Evolutionary conservation across 345 rosid genomes (phyloP).

Genomic region (Ceriops tagal): DNA sequence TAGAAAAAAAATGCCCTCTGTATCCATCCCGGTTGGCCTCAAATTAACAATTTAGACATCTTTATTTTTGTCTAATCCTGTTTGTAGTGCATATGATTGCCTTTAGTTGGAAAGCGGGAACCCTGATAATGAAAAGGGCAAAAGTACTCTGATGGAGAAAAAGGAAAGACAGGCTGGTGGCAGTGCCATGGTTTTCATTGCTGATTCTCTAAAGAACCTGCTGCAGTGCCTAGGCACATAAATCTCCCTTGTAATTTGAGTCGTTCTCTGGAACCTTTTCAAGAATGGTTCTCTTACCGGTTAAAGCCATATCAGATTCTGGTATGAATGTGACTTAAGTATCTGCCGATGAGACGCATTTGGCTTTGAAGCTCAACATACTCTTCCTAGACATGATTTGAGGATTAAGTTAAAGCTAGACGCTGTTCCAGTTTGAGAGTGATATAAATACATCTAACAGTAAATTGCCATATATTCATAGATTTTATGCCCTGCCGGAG

Average conservation of each 20-base stretch:
- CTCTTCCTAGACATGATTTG: conserved; percentile 11
- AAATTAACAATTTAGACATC: background rate
- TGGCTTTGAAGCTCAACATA: background rate
- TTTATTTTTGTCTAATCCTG: background rate
- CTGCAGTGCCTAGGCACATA: background rate
- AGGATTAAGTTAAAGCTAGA: conserved; percentile 10
- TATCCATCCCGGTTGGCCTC: conserved; percentile 9
- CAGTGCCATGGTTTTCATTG: background rate
- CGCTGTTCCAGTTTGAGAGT: conserved; percentile 4
- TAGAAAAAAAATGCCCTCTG: background rate
- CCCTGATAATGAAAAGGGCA: background rate
- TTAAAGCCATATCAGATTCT: background rate
- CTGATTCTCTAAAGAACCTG: conserved; percentile 10
- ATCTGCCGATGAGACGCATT: background rate
- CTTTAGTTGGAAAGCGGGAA: conserved; percentile 1
- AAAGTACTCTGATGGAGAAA: background rate
- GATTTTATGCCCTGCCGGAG: conserved; percentile 1
- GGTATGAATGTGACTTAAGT: background rate
- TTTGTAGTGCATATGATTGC: background rate
- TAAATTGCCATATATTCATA: conserved; percentile 9
- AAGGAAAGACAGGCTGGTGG: conserved; percentile 4
- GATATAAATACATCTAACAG: conserved; percentile 4
- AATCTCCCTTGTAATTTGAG: background rate
- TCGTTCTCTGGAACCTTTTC: too few species aligned
- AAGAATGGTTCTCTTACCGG: background rate